A percentile compares a stretch with the other conserved stretches of the same genome.
Conservation (phyloP, 2,329 filamentous ascomycete genomes). For the Coniochaeta hoffmannii region DNA sequence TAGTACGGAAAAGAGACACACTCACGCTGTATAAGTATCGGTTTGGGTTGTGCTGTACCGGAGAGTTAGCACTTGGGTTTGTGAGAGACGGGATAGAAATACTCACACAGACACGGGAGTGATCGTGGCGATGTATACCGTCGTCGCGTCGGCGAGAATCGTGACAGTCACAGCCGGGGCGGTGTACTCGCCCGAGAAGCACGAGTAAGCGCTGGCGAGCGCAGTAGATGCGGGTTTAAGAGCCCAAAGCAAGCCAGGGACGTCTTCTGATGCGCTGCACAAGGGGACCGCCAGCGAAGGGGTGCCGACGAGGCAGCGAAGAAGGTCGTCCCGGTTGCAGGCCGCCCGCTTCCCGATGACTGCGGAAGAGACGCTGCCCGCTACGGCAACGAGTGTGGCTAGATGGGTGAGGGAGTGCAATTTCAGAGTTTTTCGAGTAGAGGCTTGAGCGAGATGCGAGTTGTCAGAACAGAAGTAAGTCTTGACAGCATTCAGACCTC, state of each 20-base stretch:
- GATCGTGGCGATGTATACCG: background rate
- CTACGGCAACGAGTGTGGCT: background rate
- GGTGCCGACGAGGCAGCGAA: background rate
- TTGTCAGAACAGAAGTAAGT: background rate
- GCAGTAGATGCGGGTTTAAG: background rate
- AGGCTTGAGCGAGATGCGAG: too few species aligned
- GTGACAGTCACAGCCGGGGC: background rate
- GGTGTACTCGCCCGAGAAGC: constrained; percentile 1
- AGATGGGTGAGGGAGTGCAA: background rate
- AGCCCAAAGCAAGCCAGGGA: constrained; percentile 1
- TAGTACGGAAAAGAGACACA: background rate
- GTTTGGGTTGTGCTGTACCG: background rate
- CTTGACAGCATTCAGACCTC: background rate
- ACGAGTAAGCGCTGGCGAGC: background rate
- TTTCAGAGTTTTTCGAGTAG: too few species aligned
- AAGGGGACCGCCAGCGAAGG: background rate
- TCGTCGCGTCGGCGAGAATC: background rate
- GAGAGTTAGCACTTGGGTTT: background rate
- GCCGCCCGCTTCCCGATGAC: background rate
- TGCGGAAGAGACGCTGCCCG: background rate
- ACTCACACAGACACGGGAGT: background rate
- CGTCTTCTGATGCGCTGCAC: constrained; percentile 1
- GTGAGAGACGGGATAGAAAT: background rate
- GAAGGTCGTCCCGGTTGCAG: background rate
- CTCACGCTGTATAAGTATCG: background rate